Conservation (phyloP, 1,284 basidiomycete species). For the Cryptococcus amylolentus region DNA sequence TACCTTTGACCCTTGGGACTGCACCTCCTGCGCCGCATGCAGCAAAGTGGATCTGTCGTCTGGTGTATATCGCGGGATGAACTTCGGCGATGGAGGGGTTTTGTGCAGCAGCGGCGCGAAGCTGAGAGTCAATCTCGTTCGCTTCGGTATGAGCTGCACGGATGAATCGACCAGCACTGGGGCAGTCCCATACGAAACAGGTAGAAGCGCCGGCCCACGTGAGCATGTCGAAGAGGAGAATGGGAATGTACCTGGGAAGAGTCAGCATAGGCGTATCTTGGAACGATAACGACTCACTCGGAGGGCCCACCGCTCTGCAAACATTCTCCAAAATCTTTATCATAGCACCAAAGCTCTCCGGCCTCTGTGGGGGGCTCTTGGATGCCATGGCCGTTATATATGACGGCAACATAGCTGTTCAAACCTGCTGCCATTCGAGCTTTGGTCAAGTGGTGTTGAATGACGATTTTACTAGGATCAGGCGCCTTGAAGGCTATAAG, state of each 20-base stretch:
- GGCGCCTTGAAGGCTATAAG: constrained; percentile 18
- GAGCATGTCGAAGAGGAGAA: constrained; percentile 36
- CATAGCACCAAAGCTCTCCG: constrained; percentile 42
- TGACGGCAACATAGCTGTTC: constrained; percentile 30
- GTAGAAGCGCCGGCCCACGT: constrained; percentile 38
- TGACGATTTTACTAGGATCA: constrained; percentile 30
- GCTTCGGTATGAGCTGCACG: constrained; percentile 29
- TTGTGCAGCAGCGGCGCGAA: constrained; percentile 22
- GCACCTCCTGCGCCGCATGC: constrained; percentile 31
- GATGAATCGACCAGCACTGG: constrained; percentile 35
- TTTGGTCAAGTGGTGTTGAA: constrained; percentile 33
- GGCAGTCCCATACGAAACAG: constrained; percentile 41
- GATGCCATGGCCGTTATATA: constrained; percentile 39
- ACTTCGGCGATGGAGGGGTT: constrained; percentile 25
- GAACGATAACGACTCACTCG: constrained; percentile 23
- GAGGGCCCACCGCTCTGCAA: constrained; percentile 25
- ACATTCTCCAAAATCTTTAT: constrained; percentile 35
- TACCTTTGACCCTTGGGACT: constrained; percentile 25
- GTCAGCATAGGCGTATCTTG: not conserved
- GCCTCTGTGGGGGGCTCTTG: constrained; percentile 42
- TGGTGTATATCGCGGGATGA: constrained; percentile 31
- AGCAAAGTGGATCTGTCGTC: constrained; percentile 38
- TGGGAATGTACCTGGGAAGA: constrained; percentile 34
- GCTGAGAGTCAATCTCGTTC: constrained; percentile 38
- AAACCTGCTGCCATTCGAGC: constrained; percentile 31